These are phyloP conservation scores for Erodium moschatum DNA, from an alignment of 441 rosid species.

Conservation along the genomic window DNA sequence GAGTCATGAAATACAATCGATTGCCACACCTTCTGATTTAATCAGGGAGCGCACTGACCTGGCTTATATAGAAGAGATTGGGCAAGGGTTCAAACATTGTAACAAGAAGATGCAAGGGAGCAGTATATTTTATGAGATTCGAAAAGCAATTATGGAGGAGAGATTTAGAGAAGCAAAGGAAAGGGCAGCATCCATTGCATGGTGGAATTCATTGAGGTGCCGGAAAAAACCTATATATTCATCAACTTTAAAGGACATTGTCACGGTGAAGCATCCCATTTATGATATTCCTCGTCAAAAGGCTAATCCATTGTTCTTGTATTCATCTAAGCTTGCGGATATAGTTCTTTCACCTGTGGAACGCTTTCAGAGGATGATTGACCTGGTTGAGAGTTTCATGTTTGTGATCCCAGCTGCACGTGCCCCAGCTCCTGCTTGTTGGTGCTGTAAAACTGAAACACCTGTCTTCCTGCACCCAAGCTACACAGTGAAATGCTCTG, in stretches of 20 bases:
- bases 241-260: conserved; percentile 48
- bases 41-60: conserved; percentile 43
- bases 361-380: conserved; percentile 71
- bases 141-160: conserved; percentile 66
- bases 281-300: conserved; percentile 49
- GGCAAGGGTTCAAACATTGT: conserved; percentile 26
- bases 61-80: conserved; percentile 38
- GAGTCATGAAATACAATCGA: conserved; percentile 59
- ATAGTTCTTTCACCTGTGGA: conserved; percentile 82
- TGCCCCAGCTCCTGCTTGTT: conserved; percentile 63
- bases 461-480: conserved; percentile 58
- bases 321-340: conserved; percentile 74
- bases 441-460: conserved; percentile 69
- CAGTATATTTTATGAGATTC: conserved; percentile 83
- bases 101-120: conserved; percentile 44
- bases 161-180: conserved; percentile 68
- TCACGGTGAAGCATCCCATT: conserved; percentile 54
- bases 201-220: conserved; percentile 99
- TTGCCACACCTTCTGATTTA: conserved; percentile 65
- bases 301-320: conserved; percentile 39
- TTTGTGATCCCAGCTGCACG: conserved; percentile 97
- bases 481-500: conserved; percentile 56
- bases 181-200: conserved; percentile 74
- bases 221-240: conserved; percentile 74
- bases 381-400: conserved; percentile 83